Percentiles rank a stretch among this genome's conserved stretches.
phyloP scores from a whole-genome alignment of 805 yeast species.

The Tetrapisispora nanseiensis region DNA sequence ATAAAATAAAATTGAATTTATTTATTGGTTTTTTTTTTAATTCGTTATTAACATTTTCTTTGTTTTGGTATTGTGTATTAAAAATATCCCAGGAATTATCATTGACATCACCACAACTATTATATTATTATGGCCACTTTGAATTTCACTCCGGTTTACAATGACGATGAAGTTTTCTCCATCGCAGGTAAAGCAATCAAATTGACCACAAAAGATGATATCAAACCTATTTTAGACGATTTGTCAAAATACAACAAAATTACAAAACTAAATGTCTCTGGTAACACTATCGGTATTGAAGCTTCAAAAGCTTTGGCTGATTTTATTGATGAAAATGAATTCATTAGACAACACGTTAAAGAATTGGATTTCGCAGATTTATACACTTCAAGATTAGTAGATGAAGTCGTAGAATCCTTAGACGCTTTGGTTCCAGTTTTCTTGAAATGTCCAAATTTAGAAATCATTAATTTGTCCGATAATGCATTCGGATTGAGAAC shows the following conservation, averaged over 20 bases:
- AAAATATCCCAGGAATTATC: neutral
- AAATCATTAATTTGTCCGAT: constrained; percentile 76
- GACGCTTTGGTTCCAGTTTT: constrained; percentile 64
- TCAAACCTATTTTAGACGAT: constrained; percentile 57
- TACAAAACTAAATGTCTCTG: constrained; percentile 68
- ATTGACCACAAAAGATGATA: constrained; percentile 62
- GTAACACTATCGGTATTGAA: constrained; percentile 89
- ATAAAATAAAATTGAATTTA: no score
- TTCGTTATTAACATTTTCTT: neutral
- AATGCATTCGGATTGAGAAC: constrained; percentile 96
- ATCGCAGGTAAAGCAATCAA: constrained; percentile 68
- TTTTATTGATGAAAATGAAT: constrained; percentile 33
- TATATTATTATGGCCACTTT: constrained; percentile 39
- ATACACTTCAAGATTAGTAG: constrained; percentile 88
- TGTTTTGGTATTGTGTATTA: neutral
- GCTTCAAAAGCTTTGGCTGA: constrained; percentile 68
- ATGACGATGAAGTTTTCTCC: constrained; percentile 43
- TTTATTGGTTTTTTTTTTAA: no score
- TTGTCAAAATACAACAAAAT: constrained; percentile 32
- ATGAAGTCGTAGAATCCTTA: constrained; percentile 85
- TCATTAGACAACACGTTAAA: constrained; percentile 37
- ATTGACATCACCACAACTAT: no score
- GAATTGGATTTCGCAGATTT: constrained; percentile 84
- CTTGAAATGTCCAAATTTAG: constrained; percentile 55
- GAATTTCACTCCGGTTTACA: constrained; percentile 34